Percentiles rank a stretch among this genome's conserved stretches.
These are phyloP conservation scores for Eucalyptus virginea DNA, from an alignment of 345 rosid genomes.

Conservation along the genomic window DNA sequence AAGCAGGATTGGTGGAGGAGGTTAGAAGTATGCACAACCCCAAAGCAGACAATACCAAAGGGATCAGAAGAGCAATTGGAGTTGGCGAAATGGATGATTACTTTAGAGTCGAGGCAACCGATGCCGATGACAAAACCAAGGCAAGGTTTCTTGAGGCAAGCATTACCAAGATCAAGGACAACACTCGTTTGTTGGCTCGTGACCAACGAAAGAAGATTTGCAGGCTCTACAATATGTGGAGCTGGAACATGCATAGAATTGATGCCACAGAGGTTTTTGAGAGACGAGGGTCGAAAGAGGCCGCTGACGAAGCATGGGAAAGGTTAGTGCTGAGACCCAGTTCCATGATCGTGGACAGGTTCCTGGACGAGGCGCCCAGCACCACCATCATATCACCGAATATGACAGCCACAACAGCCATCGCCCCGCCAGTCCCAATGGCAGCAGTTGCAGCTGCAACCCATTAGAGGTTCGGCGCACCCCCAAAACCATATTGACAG, in stretches of 20 bases:
- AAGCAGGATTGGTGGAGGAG: constrained; percentile 60
- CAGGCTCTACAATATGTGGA: constrained; percentile 36
- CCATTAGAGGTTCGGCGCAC: not conserved
- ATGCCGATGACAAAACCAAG: constrained; percentile 4
- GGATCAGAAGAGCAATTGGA: constrained; percentile 75
- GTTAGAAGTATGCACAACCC: constrained; percentile 45
- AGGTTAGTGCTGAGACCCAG: constrained; percentile 43
- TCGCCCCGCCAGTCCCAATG: not conserved
- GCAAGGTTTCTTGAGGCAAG: constrained; percentile 28
- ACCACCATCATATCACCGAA: constrained; percentile 16
- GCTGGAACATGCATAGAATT: constrained; percentile 58
- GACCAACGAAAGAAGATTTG: constrained; percentile 53
- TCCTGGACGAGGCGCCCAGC: constrained; percentile 23
- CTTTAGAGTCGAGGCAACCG: constrained; percentile 16
- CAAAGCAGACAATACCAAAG: constrained; percentile 27
- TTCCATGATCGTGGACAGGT: constrained; percentile 29
- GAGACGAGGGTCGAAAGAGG: constrained; percentile 29
- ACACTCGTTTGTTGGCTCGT: constrained; percentile 35
- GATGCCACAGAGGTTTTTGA: constrained; percentile 71
- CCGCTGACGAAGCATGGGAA: constrained; percentile 63
- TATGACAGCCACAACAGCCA: not conserved
- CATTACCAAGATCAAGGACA: constrained; percentile 46
- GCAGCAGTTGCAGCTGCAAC: constrained; percentile 30
- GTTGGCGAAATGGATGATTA: constrained; percentile 65
- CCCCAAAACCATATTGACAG: not conserved